Base-by-base conservation (phyloP, 768 basidiomycete genomes). In the Cubamyces lactineus region DNA sequence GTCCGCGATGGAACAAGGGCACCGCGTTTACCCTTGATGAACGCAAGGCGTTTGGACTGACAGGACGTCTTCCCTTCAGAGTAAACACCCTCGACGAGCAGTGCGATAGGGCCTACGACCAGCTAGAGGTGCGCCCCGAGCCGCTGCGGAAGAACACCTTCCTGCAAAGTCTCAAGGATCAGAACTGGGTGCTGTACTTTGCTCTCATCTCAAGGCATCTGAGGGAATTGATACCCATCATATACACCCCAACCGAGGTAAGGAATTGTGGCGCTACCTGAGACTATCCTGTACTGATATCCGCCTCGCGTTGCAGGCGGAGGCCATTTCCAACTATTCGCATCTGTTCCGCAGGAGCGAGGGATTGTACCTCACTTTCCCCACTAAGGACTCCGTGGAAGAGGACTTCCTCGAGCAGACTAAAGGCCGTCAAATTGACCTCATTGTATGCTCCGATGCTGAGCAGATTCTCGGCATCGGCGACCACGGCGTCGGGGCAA, bases 131-230 rank as follows among this genome's bases (percentile, higher is more conserved):
- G 1, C 72, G 74, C 41, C 74, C 78, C 3, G 69, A 72, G 2
- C 76, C 79, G 47, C 71, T 86, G 26, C 71, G 79, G 50, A 89
- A 91, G 79, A 92, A 93, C 70, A 82, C 85, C 0, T 94, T 94
- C 70, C 65, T 90, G 62, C 87, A 88, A 73, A 87, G 86, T 61
- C 68, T 91, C 69, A 89, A 87, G 73, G 86, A 84, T 16, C 91
- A 93, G 79, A 92, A 91, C 66, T 85, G 86, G 85, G 87, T 90
- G 1, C 77, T 95, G 26, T 95, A 91, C 75, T 94, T 89, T 72
- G 77, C 83, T 2, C 75, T 96, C 17, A 70, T 76, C 5, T 60
- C 56, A 4, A 65, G 69, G 28, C 76, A 85, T 65, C 74, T 85
- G 9, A 71, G 73, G 50, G 82, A 84, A 65, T 72, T 84, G 59